Evolutionary conservation across 2,329 filamentous ascomycete genomes (phyloP), one percentile per base, ranked within the genome.

Genomic region (Hawksworthiomyces lignivorus): DNA sequence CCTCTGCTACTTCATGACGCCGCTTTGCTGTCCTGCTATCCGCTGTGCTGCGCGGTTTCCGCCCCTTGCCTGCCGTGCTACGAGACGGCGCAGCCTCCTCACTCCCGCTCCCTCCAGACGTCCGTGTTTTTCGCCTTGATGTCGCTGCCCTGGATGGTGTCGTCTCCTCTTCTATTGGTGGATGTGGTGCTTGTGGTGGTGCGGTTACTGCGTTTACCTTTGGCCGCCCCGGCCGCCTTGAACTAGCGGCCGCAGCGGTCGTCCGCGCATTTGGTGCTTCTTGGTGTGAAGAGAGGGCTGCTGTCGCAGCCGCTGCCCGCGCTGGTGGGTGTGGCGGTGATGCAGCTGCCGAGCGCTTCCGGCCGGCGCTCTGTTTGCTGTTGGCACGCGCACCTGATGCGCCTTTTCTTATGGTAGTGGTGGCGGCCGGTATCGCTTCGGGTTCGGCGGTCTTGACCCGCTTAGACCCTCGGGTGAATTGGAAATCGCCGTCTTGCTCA

Each of bases 401-500:
- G 24, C 34, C 6, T 18, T 22, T 28, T 22, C 36, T 26, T 14
- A 24, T 28, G 4, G 39, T 14, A 22, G 18, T 35, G 29, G 60
- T 56, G 33, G 56, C 54, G 26, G 54, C 54, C 11, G 59, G 51
- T 20, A 61, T 59, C 10, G 66, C 9, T 12, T 17, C 59, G 9
- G 66, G 62, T 35, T 66, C 62, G 17, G 62, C 58, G 44, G 70
- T 72, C 63, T 82, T 87, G 47, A 71, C 69, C 54, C 75, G 65
- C 56, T 84, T 84, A 10, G 80, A 69, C 48, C 73, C 79, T 51
- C 84, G 76, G 49, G 80, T 78, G 58, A 88, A 89, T 44, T 78
- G 69, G 53, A 89, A 89, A 48, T 85, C 85, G 53, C 84, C 84
- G 65, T 85, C 80, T 54, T 84, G 75, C 60, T 89, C 84, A 53